Percentiles rank a stretch among this genome's conserved stretches.
phyloP scores from a whole-genome alignment of 2,329 filamentous ascomycete species.

The Fusarium anthophilum region DNA sequence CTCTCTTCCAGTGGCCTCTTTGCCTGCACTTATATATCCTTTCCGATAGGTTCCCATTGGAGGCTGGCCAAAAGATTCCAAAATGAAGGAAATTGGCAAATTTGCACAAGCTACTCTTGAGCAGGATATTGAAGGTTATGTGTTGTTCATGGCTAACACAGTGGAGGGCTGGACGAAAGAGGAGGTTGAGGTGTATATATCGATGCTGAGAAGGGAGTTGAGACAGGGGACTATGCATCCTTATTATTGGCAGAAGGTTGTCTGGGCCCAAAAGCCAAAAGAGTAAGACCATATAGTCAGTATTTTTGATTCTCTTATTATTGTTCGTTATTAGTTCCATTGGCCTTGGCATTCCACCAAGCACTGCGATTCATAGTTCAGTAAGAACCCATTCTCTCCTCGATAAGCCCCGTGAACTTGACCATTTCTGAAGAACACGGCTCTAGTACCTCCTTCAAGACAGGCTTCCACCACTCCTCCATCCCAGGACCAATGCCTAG shows the following conservation, averaged over 20 bases:
- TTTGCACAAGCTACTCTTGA: slow-evolving; percentile 29
- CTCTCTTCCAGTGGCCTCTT: accelerated
- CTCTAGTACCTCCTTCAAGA: neutral
- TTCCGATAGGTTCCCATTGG: slow-evolving; percentile 17
- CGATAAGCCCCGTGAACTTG: neutral
- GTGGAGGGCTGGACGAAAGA: slow-evolving; percentile 30
- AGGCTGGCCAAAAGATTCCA: slow-evolving; percentile 14
- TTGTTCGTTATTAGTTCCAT: neutral
- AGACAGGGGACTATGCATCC: slow-evolving; percentile 27
- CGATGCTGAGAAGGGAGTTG: slow-evolving; percentile 31
- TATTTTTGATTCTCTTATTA: neutral
- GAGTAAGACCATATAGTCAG: neutral
- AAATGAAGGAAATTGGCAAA: slow-evolving; percentile 19
- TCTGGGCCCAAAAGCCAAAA: slow-evolving; percentile 22
- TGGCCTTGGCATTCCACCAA: neutral
- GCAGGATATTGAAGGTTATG: slow-evolving; percentile 31
- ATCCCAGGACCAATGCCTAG: neutral
- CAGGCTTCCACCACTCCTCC: neutral
- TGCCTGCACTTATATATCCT: neutral
- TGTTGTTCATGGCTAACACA: slow-evolving; percentile 31
- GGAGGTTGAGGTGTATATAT: slow-evolving; percentile 33
- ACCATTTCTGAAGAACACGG: neutral
- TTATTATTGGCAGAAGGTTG: slow-evolving; percentile 25
- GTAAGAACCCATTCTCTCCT: neutral
- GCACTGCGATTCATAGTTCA: neutral